A percentile compares a stretch with the other conserved stretches of the same genome.
Evolutionary conservation across 805 yeast species (phyloP).

Genomic region (Kluyveromyces aestuarii): DNA sequence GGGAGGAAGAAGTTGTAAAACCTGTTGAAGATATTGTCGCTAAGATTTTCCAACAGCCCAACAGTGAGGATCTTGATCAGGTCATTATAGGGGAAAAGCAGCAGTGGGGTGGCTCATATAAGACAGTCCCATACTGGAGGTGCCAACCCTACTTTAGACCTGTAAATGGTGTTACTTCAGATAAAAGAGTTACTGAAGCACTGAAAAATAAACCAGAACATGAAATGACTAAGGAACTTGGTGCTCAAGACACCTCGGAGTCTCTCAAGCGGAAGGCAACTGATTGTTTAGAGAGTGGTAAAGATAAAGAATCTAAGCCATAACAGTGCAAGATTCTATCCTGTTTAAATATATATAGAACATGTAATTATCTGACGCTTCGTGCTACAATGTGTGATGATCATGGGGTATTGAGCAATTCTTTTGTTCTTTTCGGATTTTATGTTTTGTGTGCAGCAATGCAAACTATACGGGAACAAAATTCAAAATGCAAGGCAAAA

Average conservation of each 20-base stretch:
- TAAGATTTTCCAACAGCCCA: conserved; percentile 41
- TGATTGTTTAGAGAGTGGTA: conserved; percentile 1
- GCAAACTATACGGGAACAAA: too few species aligned
- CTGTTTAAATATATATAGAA: too few species aligned
- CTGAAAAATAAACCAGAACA: conserved; percentile 12
- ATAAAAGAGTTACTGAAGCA: conserved; percentile 28
- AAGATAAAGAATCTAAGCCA: conserved; percentile 11
- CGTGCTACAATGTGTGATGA: too few species aligned
- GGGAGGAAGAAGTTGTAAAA: conserved; percentile 45
- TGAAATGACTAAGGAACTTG: background rate
- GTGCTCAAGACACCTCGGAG: background rate
- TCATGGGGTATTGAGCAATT: too few species aligned
- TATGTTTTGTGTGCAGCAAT: too few species aligned
- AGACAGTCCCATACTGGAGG: conserved; percentile 86
- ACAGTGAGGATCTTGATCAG: conserved; percentile 48
- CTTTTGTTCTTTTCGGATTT: too few species aligned
- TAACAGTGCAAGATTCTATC: background rate
- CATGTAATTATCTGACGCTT: too few species aligned
- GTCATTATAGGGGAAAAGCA: conserved; percentile 46
- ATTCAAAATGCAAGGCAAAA: too few species aligned
- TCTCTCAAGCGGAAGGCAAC: conserved; percentile 5
- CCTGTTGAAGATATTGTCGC: conserved; percentile 61
- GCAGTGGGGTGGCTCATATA: conserved; percentile 75
- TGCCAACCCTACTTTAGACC: conserved; percentile 92
- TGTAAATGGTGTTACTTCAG: conserved; percentile 67